A percentile compares a stretch with the other conserved stretches of the same genome.
Evolutionary conservation across 2,329 filamentous ascomycete species (phyloP).

Genomic region (Beauveria asiatica): DNA sequence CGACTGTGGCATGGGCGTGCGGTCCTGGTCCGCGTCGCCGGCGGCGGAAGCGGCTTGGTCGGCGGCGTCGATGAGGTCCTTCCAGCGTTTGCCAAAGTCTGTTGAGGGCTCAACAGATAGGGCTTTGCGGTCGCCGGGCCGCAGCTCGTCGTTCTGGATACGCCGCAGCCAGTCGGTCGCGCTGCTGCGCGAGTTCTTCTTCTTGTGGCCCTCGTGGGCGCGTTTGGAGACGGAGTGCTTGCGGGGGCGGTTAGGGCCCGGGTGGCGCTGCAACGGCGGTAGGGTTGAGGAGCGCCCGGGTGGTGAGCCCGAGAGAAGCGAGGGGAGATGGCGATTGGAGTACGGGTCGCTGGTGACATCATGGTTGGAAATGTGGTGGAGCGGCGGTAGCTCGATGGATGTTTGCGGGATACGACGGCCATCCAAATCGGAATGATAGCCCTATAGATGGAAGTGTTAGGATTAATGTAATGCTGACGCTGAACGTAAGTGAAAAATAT

Average conservation of each 20-base stretch:
- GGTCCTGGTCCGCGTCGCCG: slow-evolving; percentile 82
- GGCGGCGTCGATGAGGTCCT: slow-evolving; percentile 90
- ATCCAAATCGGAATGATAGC: slow-evolving; percentile 64
- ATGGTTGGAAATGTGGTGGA: slow-evolving; percentile 42
- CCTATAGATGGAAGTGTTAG: slow-evolving; percentile 29
- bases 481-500: not conserved
- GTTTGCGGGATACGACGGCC: slow-evolving; percentile 54
- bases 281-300: slow-evolving; percentile 82
- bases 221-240: slow-evolving; percentile 83
- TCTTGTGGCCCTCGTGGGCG: slow-evolving; percentile 63
- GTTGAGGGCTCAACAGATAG: slow-evolving; percentile 77
- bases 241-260: slow-evolving; percentile 63
- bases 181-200: slow-evolving; percentile 62
- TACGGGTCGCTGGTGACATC: slow-evolving; percentile 69
- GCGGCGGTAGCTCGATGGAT: slow-evolving; percentile 64
- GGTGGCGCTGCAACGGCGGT: slow-evolving; percentile 68
- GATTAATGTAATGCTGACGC: not conserved
- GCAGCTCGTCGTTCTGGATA: slow-evolving; percentile 55
- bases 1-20: slow-evolving; percentile 67
- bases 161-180: slow-evolving; percentile 58
- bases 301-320: slow-evolving; percentile 72
- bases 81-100: slow-evolving; percentile 85
- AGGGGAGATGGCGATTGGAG: slow-evolving; percentile 62
- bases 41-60: slow-evolving; percentile 67
- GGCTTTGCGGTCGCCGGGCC: slow-evolving; percentile 65